A percentile compares a stretch with the other conserved stretches of the same genome.
phyloP scores from a whole-genome alignment of 768 basidiomycete species.

The Strobilomyces dryophilus region DNA sequence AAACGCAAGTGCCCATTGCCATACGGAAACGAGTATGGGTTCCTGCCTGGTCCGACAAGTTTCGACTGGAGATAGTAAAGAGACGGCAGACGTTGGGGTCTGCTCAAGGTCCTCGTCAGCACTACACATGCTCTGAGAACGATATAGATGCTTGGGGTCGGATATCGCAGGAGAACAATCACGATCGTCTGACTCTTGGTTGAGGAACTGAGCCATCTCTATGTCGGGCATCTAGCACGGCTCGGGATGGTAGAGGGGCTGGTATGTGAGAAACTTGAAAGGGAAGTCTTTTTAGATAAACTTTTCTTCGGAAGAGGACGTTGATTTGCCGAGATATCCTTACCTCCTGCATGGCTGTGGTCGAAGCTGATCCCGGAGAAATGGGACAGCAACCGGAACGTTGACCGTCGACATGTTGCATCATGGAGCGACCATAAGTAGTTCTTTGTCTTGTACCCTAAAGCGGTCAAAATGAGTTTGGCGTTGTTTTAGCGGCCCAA shows the following conservation, averaged over 20 bases:
- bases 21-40: background rate
- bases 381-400: background rate
- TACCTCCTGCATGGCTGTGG: background rate
- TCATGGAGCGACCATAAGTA: background rate
- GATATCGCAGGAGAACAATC: background rate
- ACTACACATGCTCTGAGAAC: background rate
- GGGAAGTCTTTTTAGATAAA: background rate
- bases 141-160: background rate
- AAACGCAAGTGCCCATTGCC: constrained; percentile 5
- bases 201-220: background rate
- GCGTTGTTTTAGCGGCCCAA: no score
- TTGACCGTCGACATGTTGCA: background rate
- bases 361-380: background rate
- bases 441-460: no score
- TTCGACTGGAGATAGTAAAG: background rate
- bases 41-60: background rate
- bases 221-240: constrained; percentile 1
- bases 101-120: background rate
- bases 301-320: background rate
- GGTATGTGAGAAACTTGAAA: background rate
- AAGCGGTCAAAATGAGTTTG: no score
- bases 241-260: background rate
- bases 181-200: background rate
- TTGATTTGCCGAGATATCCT: background rate
- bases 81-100: background rate